Evolutionary conservation across 83 land plant species (phyloP).

Genomic region (Thuja plicata): DNA sequence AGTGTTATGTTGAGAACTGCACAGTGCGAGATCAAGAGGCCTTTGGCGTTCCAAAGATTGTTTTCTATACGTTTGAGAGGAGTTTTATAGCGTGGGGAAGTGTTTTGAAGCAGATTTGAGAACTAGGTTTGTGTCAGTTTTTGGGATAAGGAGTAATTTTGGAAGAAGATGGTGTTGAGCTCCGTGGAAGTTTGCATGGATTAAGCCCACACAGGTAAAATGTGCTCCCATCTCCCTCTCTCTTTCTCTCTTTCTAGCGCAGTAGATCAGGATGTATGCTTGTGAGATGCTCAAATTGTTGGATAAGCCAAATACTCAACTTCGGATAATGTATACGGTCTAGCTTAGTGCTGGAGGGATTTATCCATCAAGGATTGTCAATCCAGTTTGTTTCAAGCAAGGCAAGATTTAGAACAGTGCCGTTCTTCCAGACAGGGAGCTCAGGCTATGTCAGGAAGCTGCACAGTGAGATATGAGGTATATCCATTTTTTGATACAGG

Average conservation of each 20-base stretch:
- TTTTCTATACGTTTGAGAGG: not conserved
- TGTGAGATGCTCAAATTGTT: no score
- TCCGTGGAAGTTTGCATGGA: slow-evolving; percentile 18
- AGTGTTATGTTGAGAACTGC: not conserved
- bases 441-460: no score
- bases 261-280: no score
- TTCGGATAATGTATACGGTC: no score
- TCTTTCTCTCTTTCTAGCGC: no score
- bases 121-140: not conserved
- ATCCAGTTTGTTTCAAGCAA: not conserved
- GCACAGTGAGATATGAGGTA: no score
- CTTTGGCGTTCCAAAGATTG: not conserved
- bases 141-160: not conserved
- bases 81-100: not conserved
- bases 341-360: no score
- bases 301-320: no score
- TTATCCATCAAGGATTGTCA: no score
- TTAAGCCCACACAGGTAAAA: slow-evolving; percentile 11
- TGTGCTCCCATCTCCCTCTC: not conserved
- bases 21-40: not conserved
- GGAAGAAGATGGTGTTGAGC: slow-evolving; percentile 4
- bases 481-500: not conserved
- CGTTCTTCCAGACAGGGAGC: not conserved
- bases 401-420: not conserved
- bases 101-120: not conserved